Conservation (phyloP, 2,329 filamentous ascomycete genomes). For the Ophiostoma novo-ulmi region DNA sequence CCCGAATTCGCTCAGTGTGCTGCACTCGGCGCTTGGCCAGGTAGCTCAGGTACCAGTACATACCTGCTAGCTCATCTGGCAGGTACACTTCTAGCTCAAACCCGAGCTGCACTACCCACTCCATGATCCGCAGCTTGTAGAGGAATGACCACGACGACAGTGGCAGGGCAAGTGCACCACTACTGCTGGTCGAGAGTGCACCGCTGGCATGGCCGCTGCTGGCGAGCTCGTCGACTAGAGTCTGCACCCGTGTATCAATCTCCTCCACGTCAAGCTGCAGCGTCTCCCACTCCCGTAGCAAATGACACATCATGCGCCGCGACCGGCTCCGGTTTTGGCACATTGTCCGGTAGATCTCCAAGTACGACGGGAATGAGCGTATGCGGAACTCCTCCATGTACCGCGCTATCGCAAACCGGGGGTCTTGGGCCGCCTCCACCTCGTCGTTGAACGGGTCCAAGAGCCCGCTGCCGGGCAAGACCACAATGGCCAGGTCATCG, state of each 20-base stretch:
- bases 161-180: conserved; percentile 53
- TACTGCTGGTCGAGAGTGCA: conserved; percentile 32
- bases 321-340: conserved; percentile 89
- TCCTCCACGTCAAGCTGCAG: conserved; percentile 77
- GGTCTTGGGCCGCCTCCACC: conserved; percentile 67
- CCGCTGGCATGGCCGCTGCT: neutral
- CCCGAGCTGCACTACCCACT: conserved; percentile 81
- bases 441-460: conserved; percentile 70
- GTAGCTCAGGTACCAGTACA: conserved; percentile 87
- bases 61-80: conserved; percentile 72
- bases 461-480: conserved; percentile 65
- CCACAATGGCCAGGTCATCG: conserved; percentile 71
- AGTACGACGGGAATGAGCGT: conserved; percentile 62
- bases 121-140: conserved; percentile 84
- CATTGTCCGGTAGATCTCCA: conserved; percentile 76
- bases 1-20: conserved; percentile 68
- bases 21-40: conserved; percentile 62
- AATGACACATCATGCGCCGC: conserved; percentile 81
- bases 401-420: conserved; percentile 65
- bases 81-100: conserved; percentile 93
- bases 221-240: conserved; percentile 52
- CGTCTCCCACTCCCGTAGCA: conserved; percentile 54
- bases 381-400: conserved; percentile 66
- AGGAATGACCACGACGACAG: conserved; percentile 85
- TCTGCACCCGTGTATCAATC: conserved; percentile 63